A percentile compares a stretch with the other conserved stretches of the same genome.
Evolutionary conservation across 352 stramenopile species (phyloP).

Genomic region (Pythium aquatile): DNA sequence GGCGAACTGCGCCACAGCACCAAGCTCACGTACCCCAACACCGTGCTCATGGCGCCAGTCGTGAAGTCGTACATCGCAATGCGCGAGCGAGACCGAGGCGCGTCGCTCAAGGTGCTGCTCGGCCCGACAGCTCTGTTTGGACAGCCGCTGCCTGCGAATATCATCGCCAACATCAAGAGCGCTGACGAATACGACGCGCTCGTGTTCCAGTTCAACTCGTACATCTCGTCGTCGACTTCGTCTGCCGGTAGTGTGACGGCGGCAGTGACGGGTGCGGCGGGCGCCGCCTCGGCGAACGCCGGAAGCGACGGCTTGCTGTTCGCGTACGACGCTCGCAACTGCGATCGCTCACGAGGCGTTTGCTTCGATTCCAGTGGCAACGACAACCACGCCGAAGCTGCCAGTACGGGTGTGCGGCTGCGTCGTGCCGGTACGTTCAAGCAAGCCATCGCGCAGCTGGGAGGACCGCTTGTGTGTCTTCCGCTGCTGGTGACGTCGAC

Average conservation of each 20-base stretch:
- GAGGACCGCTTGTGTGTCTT: slow-evolving; percentile 38
- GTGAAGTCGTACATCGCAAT: slow-evolving; percentile 80
- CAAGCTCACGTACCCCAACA: slow-evolving; percentile 78
- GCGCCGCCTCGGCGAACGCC: background rate
- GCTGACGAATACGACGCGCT: slow-evolving; percentile 44
- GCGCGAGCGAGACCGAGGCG: slow-evolving; percentile 66
- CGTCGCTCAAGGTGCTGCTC: slow-evolving; percentile 56
- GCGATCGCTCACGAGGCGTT: slow-evolving; percentile 27
- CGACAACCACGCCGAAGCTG: slow-evolving; percentile 34
- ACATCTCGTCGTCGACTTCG: slow-evolving; percentile 37
- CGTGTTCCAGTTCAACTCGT: slow-evolving; percentile 47
- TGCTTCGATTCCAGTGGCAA: slow-evolving; percentile 48
- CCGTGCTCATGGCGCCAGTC: slow-evolving; percentile 66
- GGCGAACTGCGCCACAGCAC: slow-evolving; percentile 68
- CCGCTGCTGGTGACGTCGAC: slow-evolving; percentile 31
- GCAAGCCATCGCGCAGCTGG: slow-evolving; percentile 38
- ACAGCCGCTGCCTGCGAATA: slow-evolving; percentile 33
- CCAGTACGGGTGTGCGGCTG: slow-evolving; percentile 31
- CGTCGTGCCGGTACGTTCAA: slow-evolving; percentile 38
- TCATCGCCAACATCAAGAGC: slow-evolving; percentile 37
- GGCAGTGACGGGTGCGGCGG: slow-evolving; percentile 12
- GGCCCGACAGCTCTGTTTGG: slow-evolving; percentile 48
- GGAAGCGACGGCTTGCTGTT: slow-evolving; percentile 38
- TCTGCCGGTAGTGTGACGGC: slow-evolving; percentile 17
- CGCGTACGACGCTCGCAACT: slow-evolving; percentile 41